Percentiles rank a stretch among this genome's conserved stretches.
phyloP scores from a whole-genome alignment of 352 stramenopile species.

The Phytophthora pinifolia region DNA sequence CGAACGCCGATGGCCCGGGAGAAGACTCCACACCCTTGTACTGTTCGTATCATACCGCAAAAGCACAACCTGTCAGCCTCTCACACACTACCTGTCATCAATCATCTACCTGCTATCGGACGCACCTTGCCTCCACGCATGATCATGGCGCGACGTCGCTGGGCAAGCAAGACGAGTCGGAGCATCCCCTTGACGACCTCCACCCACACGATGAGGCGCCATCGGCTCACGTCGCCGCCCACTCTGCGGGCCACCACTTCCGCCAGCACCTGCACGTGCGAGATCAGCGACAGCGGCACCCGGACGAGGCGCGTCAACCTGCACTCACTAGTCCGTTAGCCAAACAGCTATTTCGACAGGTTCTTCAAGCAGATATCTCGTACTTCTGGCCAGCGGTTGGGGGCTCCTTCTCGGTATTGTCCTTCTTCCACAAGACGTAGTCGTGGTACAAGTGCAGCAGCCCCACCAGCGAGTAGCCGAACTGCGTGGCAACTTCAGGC shows the following conservation, averaged over 20 bases:
- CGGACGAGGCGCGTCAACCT: conserved; percentile 61
- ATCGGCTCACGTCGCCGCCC: conserved; percentile 68
- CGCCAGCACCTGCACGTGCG: conserved; percentile 77
- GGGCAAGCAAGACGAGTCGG: conserved; percentile 63
- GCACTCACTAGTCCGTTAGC: background rate
- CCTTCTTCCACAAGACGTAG: conserved; percentile 75
- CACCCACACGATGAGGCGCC: conserved; percentile 79
- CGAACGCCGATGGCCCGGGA: conserved; percentile 50
- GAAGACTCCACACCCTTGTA: conserved; percentile 58
- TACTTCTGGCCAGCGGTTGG: conserved; percentile 30
- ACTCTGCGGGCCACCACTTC: conserved; percentile 75
- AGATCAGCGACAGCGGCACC: conserved; percentile 75
- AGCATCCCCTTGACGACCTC: conserved; percentile 75
- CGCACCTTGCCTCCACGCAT: conserved; percentile 58
- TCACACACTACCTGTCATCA: background rate
- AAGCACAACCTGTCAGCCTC: background rate
- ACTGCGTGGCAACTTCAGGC: conserved; percentile 68
- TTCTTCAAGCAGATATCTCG: conserved; percentile 1
- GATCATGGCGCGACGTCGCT: conserved; percentile 59
- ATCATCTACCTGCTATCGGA: background rate
- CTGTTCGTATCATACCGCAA: conserved; percentile 19
- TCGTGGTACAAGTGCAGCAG: conserved; percentile 83
- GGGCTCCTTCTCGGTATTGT: conserved; percentile 18
- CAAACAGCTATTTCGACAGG: background rate
- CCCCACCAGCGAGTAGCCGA: conserved; percentile 76